A percentile compares a stretch with the other conserved stretches of the same genome.
These are phyloP conservation scores for Eucalyptus coolabah DNA, from an alignment of 345 rosid species.

Conservation along the genomic window DNA sequence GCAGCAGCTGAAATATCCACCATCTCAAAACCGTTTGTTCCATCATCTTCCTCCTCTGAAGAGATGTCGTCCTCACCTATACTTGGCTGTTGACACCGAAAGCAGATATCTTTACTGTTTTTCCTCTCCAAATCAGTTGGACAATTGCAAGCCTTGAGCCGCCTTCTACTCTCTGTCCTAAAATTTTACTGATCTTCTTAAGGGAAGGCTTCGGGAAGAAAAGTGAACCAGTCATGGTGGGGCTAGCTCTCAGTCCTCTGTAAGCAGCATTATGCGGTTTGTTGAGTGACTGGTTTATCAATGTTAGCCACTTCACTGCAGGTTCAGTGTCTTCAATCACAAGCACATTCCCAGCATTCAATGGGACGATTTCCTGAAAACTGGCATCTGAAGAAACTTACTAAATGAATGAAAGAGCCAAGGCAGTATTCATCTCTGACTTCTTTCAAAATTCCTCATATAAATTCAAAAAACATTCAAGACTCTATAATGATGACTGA, in stretches of 20 bases:
- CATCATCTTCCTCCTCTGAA: conserved; percentile 64
- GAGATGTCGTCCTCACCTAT: conserved; percentile 36
- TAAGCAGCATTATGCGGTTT: conserved; percentile 13
- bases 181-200: conserved; percentile 63
- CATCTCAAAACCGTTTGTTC: conserved; percentile 10
- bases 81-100: conserved; percentile 45
- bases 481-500: neutral
- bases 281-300: conserved; percentile 73
- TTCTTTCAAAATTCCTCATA: neutral
- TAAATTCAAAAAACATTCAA: neutral
- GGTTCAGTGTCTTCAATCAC: conserved; percentile 92
- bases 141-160: conserved; percentile 85
- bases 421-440: neutral
- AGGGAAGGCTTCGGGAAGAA: conserved; percentile 80
- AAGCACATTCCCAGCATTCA: conserved; percentile 95
- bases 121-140: conserved; percentile 38
- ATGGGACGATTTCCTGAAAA: conserved; percentile 96
- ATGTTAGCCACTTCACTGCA: conserved; percentile 76
- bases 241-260: conserved; percentile 7
- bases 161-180: conserved; percentile 58
- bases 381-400: conserved; percentile 11
- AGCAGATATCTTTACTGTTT: conserved; percentile 56
- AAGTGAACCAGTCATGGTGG: conserved; percentile 39
- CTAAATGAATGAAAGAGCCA: neutral
- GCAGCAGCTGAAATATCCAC: conserved; percentile 8